Percentiles rank a stretch among this genome's conserved stretches.
phyloP scores from a whole-genome alignment of 1,284 basidiomycete genomes.

The Tilletia indica region DNA sequence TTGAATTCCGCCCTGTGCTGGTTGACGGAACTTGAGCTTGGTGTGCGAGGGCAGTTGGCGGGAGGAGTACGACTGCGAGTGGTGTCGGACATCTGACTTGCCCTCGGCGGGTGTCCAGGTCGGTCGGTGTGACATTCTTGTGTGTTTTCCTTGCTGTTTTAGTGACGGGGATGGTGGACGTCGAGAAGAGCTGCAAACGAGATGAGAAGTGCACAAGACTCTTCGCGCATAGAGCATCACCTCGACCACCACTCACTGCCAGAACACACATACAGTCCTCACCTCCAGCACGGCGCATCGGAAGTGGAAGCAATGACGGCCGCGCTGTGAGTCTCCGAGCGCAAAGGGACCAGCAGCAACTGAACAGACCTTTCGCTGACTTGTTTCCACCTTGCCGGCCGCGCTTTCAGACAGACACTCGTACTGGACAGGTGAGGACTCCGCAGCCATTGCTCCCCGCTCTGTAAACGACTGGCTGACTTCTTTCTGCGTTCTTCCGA shows the following conservation, averaged over 20 bases:
- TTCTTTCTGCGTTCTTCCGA: background rate
- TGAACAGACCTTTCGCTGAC: background rate
- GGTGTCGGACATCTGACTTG: conserved; percentile 34
- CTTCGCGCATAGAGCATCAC: background rate
- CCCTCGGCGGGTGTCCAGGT: conserved; percentile 49
- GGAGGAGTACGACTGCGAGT: conserved; percentile 27
- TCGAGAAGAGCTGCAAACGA: background rate
- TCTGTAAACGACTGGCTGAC: background rate
- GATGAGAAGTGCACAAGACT: background rate
- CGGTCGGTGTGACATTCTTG: conserved; percentile 41
- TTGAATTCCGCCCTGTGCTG: conserved; percentile 25
- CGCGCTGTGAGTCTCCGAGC: background rate
- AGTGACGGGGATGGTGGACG: conserved; percentile 7
- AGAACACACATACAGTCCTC: background rate
- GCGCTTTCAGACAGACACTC: conserved; percentile 29
- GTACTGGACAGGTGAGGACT: conserved; percentile 36
- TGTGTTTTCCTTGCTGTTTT: conserved; percentile 25
- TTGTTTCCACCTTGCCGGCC: background rate
- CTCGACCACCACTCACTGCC: background rate
- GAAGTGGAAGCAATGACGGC: background rate
- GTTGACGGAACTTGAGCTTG: conserved; percentile 49
- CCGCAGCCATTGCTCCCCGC: background rate
- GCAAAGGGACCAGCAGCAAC: too few species aligned
- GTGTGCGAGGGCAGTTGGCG: conserved; percentile 43
- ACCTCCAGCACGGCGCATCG: background rate